A percentile compares a stretch with the other conserved stretches of the same genome.
These are phyloP conservation scores for Agrostemma githago DNA, from an alignment of 148 eudicot genomes.

Conservation along the genomic window DNA sequence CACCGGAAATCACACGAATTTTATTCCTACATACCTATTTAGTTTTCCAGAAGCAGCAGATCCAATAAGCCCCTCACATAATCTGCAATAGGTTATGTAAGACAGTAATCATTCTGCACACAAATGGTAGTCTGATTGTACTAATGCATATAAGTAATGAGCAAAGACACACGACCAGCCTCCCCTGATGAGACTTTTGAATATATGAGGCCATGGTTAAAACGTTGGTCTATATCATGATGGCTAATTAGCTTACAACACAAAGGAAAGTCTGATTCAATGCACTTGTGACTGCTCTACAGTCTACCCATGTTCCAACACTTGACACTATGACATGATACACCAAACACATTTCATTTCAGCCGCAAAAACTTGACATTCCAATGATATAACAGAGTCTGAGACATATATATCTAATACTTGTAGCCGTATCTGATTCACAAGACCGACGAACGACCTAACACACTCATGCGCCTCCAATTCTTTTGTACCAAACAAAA, in stretches of 20 bases:
- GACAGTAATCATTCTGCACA: constrained; percentile 12
- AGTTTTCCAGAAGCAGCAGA: constrained; percentile 23
- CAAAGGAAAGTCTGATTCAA: neutral
- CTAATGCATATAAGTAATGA: neutral
- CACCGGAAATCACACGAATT: neutral
- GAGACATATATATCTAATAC: neutral
- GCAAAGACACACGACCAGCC: neutral
- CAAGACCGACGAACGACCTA: neutral
- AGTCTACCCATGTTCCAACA: neutral
- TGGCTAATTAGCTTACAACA: neutral
- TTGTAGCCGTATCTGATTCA: neutral
- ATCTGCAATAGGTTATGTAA: constrained; percentile 34
- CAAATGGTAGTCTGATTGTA: neutral
- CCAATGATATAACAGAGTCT: neutral
- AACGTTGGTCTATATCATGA: neutral
- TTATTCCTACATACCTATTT: constrained; percentile 30
- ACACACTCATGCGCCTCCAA: neutral
- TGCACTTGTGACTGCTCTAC: neutral
- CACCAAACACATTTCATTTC: neutral
- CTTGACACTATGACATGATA: neutral
- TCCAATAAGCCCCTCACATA: constrained; percentile 23
- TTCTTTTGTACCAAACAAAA: neutral
- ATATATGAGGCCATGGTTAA: constrained; percentile 7
- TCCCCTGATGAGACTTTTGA: constrained; percentile 11
- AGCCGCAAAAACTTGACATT: neutral